Evolutionary conservation across 768 basidiomycete genomes (phyloP).

Genomic region (Multifurca ochricompacta): DNA sequence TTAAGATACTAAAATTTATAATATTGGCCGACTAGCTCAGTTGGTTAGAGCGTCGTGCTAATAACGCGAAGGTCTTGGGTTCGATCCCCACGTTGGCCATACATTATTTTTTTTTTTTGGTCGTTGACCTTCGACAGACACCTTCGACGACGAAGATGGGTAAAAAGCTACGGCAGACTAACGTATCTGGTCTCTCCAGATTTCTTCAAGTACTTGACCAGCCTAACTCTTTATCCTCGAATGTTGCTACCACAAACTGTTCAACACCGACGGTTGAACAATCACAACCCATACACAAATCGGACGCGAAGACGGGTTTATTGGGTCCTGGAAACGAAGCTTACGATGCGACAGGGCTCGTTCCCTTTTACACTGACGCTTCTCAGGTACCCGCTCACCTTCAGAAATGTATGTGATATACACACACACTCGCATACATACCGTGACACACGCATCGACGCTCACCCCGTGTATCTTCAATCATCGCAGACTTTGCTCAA

Average conservation of each 20-base stretch:
- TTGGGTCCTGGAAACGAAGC: constrained; percentile 14
- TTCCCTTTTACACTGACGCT: constrained; percentile 56
- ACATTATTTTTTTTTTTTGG: not conserved
- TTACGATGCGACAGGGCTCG: constrained; percentile 61
- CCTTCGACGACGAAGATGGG: no score
- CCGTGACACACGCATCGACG: no score
- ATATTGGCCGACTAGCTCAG: constrained; percentile 56
- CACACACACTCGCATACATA: not conserved
- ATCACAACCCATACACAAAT: not conserved
- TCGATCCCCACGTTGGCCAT: constrained; percentile 25
- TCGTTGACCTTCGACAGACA: not conserved
- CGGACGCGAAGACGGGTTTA: constrained; percentile 2
- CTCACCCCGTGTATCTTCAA: no score
- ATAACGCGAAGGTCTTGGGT: constrained; percentile 34
- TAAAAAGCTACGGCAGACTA: constrained; percentile 12
- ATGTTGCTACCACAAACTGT: not conserved
- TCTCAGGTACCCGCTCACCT: constrained; percentile 71
- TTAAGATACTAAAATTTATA: not conserved
- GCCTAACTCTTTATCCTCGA: not conserved
- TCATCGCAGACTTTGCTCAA: constrained; percentile 70
- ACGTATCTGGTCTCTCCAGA: constrained; percentile 10
- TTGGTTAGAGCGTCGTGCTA: constrained; percentile 92
- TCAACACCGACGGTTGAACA: not conserved
- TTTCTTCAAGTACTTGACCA: constrained; percentile 6
- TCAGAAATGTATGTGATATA: constrained; percentile 70